Percentiles rank a stretch among this genome's conserved stretches.
Evolutionary conservation across 768 basidiomycete genomes (phyloP).

Genomic region (Chalciporus piperatus): DNA sequence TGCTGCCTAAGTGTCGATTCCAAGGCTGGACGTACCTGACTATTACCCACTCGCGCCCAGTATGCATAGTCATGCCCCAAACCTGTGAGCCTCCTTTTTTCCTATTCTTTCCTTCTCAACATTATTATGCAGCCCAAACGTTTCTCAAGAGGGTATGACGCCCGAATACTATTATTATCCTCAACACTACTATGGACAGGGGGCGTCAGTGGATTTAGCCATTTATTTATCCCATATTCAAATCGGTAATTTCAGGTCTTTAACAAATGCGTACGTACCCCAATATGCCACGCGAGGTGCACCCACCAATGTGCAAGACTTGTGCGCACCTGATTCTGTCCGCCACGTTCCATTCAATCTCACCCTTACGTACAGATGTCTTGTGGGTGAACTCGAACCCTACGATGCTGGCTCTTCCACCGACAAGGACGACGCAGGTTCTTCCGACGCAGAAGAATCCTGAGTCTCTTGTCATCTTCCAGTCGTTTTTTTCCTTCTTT

Average conservation of each 20-base stretch:
- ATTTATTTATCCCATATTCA: background rate
- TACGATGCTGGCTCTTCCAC: background rate
- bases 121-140: slow-evolving; percentile 7
- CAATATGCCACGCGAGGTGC: background rate
- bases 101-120: background rate
- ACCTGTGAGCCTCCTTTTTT: slow-evolving; percentile 14
- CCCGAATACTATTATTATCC: slow-evolving; percentile 1
- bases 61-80: slow-evolving; percentile 6
- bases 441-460: background rate
- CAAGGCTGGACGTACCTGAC: slow-evolving; percentile 6
- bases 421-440: slow-evolving; percentile 1
- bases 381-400: background rate
- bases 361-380: slow-evolving; percentile 11
- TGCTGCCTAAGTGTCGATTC: background rate
- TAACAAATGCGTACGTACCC: slow-evolving; percentile 1
- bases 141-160: background rate
- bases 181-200: slow-evolving; percentile 7
- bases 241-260: slow-evolving; percentile 3
- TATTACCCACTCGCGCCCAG: background rate
- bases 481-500: background rate
- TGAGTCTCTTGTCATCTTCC: background rate
- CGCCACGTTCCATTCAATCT: slow-evolving; percentile 2
- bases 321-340: slow-evolving; percentile 16
- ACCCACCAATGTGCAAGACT: slow-evolving; percentile 1
- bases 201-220: slow-evolving; percentile 12